Evolutionary conservation across 208 protist genomes (phyloP), one percentile per base, ranked within the genome.

Genomic region (Leishmania aethiopica): DNA sequence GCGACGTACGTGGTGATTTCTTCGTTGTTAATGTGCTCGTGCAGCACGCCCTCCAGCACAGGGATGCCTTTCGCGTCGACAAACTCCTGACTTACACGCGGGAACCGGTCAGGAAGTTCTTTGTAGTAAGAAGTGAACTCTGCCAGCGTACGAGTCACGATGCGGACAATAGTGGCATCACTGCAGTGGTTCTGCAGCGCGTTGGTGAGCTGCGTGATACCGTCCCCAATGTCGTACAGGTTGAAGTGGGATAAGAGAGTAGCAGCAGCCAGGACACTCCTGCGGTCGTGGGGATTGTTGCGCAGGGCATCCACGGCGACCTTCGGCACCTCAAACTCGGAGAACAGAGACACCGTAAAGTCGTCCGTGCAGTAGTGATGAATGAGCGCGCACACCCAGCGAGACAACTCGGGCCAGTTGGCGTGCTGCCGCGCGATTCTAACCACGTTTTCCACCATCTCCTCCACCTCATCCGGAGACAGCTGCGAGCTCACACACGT

Each of bases 361-460:
- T 97, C 95, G 78, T 98, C 95, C 1, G 95, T 98, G 82, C 93
- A 96, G 90, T 96, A 97, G 85, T 96, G 95, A 87, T 98, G 95
- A 37, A 94, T 84, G 83, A 98, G 80, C 49, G 95, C 93, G 81
- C 91, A 97, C 49, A 92, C 87, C 95, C 93, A 97, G 45, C 85
- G 81, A 67, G 94, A 78, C 57, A 92, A 90, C n/a, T 95, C 89
- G 32, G 85, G 78, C 95, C 95, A 98, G 37, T 86, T 85, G 72
- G 89, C 55, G 83, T 97, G 92, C 78, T 92, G 85, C 51, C 87
- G 84, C 8, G 93, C 90, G 42, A 94, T 83, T 40, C 77, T 47
- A 7, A 86, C 86, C 51, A 97, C 49, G n/a, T 69, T 86, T 75
- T 98, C 93, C 51, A 97, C 89, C 78, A 97, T 89, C 77, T 82